Base-by-base conservation (phyloP, 2,329 filamentous ascomycete genomes). In the Decorospora gaudefroyi region DNA sequence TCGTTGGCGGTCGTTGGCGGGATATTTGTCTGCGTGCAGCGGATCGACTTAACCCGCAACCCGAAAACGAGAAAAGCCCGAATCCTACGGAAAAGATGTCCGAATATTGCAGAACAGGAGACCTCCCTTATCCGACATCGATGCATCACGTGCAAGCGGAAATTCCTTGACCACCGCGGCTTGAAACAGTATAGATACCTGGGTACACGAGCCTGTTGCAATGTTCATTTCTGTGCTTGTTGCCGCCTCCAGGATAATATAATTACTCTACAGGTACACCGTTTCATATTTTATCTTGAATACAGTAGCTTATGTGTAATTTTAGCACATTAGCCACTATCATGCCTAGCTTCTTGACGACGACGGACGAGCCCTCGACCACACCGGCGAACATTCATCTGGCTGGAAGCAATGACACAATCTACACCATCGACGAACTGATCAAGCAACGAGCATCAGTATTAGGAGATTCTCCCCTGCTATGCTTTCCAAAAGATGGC, bases 351-450 rank as follows among this genome's bases (percentile, higher is more conserved):
- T 47, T 48, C 18, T 40, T 34, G 18, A 57, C 46, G 16, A 26
- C 33, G 13, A 47, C 44, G 25, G 35, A 47, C 13, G 44, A 46
- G 41, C 10, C 2, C 15, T 23, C 50, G 28, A 34, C 16, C 29
- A 12, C 23, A 26, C 29, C 29, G 17, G 29, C 29, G n/a, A 46
- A 37, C 17, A 36, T 46, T 9, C 28, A 42, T 15, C 32, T 45
- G 9, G 18, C 44, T 22, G 25, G 11, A 17, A 41, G 40, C 22
- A 36, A 46, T 9, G 38, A 45, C 35, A 46, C 50, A 27, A 57
- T 62, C 23, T 54, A 36, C 19, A 64, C 61, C 16, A 53, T 62
- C 8, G 61, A 64, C 35, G 57, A 60, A 22, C 38, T 64, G 12
- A 61, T 64, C 36, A 51, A 48, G 41, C 51, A 50, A 12, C 57